Evolutionary conservation across 2,329 filamentous ascomycete genomes (phyloP).

Genomic region (Geoglossum cookeanum): DNA sequence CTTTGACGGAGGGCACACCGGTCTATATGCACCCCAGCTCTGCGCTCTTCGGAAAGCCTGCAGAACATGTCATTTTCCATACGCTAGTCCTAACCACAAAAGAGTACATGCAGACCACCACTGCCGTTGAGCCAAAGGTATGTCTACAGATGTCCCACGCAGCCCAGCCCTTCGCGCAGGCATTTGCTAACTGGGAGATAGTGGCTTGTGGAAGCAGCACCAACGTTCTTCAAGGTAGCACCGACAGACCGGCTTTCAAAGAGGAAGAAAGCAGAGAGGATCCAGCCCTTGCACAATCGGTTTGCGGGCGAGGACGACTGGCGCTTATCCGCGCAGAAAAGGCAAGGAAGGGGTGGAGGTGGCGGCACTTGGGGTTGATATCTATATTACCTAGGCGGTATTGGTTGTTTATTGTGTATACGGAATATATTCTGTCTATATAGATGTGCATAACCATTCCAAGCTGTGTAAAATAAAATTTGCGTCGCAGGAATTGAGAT

Average conservation of each 20-base stretch:
- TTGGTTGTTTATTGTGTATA: no score
- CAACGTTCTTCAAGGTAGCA: constrained; percentile 96
- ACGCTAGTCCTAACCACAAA: constrained; percentile 80
- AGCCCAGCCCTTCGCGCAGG: background rate
- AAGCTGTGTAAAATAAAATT: no score
- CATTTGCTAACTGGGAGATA: constrained; percentile 10
- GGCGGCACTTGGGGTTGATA: constrained; percentile 80
- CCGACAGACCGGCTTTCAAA: constrained; percentile 73
- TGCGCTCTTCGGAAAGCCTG: constrained; percentile 83
- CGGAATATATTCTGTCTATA: no score
- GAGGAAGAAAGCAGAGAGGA: constrained; percentile 81
- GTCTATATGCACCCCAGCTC: constrained; percentile 89
- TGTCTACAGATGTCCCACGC: constrained; percentile 6
- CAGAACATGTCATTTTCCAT: constrained; percentile 92
- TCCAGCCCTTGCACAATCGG: constrained; percentile 87
- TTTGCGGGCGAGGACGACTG: constrained; percentile 89
- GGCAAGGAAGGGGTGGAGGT: constrained; percentile 64
- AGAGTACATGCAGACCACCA: constrained; percentile 96
- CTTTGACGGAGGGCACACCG: constrained; percentile 81
- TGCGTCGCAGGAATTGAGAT: no score
- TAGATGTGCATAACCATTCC: no score
- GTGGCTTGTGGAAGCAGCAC: constrained; percentile 85
- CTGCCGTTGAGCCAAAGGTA: constrained; percentile 73
- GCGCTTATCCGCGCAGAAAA: constrained; percentile 74
- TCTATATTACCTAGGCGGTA: no score